phyloP scores from a whole-genome alignment of 768 basidiomycete species.

The Kwoniella sp. region DNA sequence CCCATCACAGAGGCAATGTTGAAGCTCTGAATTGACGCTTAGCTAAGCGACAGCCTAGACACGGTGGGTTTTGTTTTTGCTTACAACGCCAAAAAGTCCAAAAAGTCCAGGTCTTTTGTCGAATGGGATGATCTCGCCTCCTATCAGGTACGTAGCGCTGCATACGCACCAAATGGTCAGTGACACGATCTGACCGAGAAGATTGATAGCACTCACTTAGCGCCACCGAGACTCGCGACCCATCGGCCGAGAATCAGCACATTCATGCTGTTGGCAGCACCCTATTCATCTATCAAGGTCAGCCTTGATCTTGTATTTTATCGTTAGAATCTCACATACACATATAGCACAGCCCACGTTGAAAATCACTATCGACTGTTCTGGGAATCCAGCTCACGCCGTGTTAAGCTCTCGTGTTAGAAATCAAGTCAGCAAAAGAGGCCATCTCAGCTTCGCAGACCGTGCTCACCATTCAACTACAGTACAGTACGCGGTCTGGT shows the following conservation, averaged over 20 bases:
- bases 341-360: conserved; percentile 34
- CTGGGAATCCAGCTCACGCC: too few species aligned
- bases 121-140: conserved; percentile 33
- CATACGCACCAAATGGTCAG: not conserved
- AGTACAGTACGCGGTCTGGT: too few species aligned
- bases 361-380: conserved; percentile 31
- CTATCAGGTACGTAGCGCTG: conserved; percentile 36
- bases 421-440: too few species aligned
- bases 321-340: conserved; percentile 4
- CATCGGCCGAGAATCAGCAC: conserved; percentile 40
- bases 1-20: conserved; percentile 37
- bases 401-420: too few species aligned
- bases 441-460: too few species aligned
- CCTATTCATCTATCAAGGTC: conserved; percentile 2
- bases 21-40: conserved; percentile 14
- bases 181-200: not conserved
- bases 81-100: conserved; percentile 31
- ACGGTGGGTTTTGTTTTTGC: not conserved
- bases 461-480: not conserved
- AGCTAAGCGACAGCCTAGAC: not conserved
- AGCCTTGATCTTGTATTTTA: not conserved
- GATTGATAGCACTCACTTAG: conserved; percentile 21
- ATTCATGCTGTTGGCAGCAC: conserved; percentile 27
- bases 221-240: conserved; percentile 37
- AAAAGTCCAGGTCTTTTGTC: conserved; percentile 36